A percentile compares a stretch with the other conserved stretches of the same genome.
Conservation (phyloP, 83 land plant genomes). For the Thuja plicata region DNA sequence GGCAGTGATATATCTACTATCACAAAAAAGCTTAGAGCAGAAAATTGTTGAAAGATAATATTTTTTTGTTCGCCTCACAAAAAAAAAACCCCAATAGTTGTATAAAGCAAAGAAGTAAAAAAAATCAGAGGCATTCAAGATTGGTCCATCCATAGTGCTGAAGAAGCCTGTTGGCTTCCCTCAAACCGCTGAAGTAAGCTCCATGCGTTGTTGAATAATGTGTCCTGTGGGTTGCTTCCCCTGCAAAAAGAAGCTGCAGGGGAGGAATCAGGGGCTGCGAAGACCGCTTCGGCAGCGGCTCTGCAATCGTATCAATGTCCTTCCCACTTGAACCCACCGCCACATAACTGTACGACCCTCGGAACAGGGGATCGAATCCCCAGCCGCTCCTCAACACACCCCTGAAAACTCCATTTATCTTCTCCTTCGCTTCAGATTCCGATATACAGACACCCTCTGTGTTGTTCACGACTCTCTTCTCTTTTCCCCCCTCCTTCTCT, state of each 20-base stretch:
- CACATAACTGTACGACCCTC: constrained; percentile 85
- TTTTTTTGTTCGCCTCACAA: not conserved
- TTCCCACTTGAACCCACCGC: constrained; percentile 76
- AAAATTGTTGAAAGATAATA: not conserved
- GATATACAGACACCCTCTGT: not conserved
- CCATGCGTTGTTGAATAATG: constrained; percentile 93
- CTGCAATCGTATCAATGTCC: constrained; percentile 58
- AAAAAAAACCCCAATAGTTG: not conserved
- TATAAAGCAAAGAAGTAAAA: not conserved
- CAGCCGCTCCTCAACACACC: constrained; percentile 52
- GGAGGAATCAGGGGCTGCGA: constrained; percentile 11
- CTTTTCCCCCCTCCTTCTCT: not conserved
- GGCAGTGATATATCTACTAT: not conserved
- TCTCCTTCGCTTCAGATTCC: constrained; percentile 11
- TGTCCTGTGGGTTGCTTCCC: constrained; percentile 91
- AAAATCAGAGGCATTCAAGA: not conserved
- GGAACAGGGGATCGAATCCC: constrained; percentile 77
- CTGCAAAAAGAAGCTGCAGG: constrained; percentile 85
- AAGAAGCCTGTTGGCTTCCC: constrained; percentile 86
- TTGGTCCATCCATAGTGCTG: constrained; percentile 51
- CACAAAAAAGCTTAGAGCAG: not conserved
- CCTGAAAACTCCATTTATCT: constrained; percentile 15
- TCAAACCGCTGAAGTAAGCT: constrained; percentile 83
- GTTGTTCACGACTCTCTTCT: constrained; percentile 15
- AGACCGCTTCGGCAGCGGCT: constrained; percentile 49